phyloP scores from a whole-genome alignment of 352 stramenopile species.

The Albugo laibachii region DNA sequence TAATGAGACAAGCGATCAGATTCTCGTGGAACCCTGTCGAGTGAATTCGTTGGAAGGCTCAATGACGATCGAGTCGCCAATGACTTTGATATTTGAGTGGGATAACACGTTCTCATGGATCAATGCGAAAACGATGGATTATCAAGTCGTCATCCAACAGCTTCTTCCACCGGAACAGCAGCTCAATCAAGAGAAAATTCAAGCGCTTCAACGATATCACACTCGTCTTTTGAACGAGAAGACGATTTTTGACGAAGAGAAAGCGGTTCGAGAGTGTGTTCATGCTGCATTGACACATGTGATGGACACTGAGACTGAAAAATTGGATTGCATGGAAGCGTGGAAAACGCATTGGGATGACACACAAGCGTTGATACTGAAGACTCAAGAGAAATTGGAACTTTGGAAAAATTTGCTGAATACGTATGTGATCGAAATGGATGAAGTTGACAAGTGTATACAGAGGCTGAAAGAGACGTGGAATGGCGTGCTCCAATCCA shows the following conservation, averaged over 20 bases:
- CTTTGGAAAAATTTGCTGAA: constrained; percentile 21
- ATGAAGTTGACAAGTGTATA: constrained; percentile 26
- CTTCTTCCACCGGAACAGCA: constrained; percentile 17
- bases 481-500: constrained; percentile 17
- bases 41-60: constrained; percentile 32
- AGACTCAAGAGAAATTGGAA: constrained; percentile 39
- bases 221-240: no score
- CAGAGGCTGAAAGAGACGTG: constrained; percentile 15
- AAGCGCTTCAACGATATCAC: constrained; percentile 5
- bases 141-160: constrained; percentile 58
- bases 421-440: constrained; percentile 19
- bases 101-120: constrained; percentile 75
- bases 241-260: constrained; percentile 15
- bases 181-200: constrained; percentile 12
- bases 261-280: constrained; percentile 15
- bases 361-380: constrained; percentile 12
- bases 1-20: neutral
- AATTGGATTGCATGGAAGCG: no score
- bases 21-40: constrained; percentile 20
- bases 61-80: constrained; percentile 19
- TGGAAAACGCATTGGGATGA: no score
- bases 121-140: constrained; percentile 69
- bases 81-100: constrained; percentile 46
- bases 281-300: constrained; percentile 7
- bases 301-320: no score